Conservation (phyloP, 164 flowering plant species). For the Nymphaea thermarum region DNA sequence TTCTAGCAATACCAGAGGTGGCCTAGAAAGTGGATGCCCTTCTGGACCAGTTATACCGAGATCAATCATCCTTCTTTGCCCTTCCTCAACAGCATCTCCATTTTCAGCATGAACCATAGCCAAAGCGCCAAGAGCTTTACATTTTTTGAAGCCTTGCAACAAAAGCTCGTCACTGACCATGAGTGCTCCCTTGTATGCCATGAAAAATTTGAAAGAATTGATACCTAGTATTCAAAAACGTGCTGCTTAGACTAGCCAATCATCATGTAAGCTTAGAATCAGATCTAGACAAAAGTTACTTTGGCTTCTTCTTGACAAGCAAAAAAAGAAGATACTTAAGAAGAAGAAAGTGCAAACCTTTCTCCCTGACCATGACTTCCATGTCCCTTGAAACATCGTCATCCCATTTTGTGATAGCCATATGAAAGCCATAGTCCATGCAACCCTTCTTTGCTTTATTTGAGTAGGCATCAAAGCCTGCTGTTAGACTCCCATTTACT, state of each 20-base stretch:
- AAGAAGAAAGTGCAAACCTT: conserved; percentile 35
- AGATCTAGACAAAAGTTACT: neutral
- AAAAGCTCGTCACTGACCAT: conserved; percentile 80
- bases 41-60: conserved; percentile 97
- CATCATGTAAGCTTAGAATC: neutral
- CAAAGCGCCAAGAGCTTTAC: conserved; percentile 95
- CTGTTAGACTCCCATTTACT: conserved; percentile 61
- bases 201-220: conserved; percentile 93
- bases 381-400: conserved; percentile 74
- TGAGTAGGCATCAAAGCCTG: conserved; percentile 58
- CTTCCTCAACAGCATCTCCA: conserved; percentile 93
- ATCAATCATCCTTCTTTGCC: conserved; percentile 80
- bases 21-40: conserved; percentile 96
- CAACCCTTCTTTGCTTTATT: conserved; percentile 58
- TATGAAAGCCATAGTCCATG: conserved; percentile 99
- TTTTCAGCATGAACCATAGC: conserved; percentile 99
- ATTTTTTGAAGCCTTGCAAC: conserved; percentile 66
- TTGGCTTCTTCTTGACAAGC: neutral
- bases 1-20: conserved; percentile 55
- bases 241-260: too few relatives aligned
- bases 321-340: neutral
- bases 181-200: conserved; percentile 75
- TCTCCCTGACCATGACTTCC: conserved; percentile 90
- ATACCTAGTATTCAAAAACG: conserved; percentile 37
- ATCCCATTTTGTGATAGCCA: conserved; percentile 92